These are phyloP conservation scores for Nicotiana rustica DNA, from an alignment of 305 asterid genomes.

Conservation along the genomic window DNA sequence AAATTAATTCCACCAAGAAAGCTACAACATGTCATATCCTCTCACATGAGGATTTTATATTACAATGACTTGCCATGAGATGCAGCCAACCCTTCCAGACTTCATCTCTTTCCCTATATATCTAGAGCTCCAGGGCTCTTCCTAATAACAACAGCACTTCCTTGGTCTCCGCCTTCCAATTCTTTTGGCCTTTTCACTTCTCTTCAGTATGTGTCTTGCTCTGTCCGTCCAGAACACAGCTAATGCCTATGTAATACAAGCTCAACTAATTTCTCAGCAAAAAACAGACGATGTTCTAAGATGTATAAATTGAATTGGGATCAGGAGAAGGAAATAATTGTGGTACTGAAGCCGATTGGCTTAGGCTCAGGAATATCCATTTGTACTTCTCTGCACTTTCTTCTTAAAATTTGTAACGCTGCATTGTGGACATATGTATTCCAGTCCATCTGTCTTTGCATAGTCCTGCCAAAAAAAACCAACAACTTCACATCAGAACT, in stretches of 20 bases:
- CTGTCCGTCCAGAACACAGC: slow-evolving; percentile 29
- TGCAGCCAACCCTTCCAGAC: not conserved
- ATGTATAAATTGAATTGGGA: not conserved
- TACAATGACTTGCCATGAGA: not conserved
- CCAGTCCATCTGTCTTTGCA: slow-evolving; percentile 98
- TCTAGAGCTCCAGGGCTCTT: slow-evolving; percentile 20
- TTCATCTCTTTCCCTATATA: not conserved
- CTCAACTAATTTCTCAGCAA: slow-evolving; percentile 19
- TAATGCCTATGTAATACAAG: slow-evolving; percentile 15
- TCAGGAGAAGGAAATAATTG: slow-evolving; percentile 14
- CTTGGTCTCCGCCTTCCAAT: not conserved
- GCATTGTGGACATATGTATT: slow-evolving; percentile 99
- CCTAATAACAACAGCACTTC: slow-evolving; percentile 11
- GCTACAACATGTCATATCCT: slow-evolving; percentile 29
- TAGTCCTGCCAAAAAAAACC: slow-evolving; percentile 67
- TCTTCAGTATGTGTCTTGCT: not conserved
- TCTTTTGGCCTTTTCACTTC: not conserved
- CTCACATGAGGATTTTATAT: slow-evolving; percentile 16
- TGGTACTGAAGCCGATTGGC: slow-evolving; percentile 18
- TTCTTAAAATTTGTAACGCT: slow-evolving; percentile 84
- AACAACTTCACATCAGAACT: slow-evolving; percentile 6
- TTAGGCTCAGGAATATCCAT: slow-evolving; percentile 69
- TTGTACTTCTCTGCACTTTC: slow-evolving; percentile 69
- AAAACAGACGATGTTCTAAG: not conserved
- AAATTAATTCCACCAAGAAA: slow-evolving; percentile 26